phyloP scores from a whole-genome alignment of 1,139 yeast species.

The Saccharomycopsis hybrid region DNA sequence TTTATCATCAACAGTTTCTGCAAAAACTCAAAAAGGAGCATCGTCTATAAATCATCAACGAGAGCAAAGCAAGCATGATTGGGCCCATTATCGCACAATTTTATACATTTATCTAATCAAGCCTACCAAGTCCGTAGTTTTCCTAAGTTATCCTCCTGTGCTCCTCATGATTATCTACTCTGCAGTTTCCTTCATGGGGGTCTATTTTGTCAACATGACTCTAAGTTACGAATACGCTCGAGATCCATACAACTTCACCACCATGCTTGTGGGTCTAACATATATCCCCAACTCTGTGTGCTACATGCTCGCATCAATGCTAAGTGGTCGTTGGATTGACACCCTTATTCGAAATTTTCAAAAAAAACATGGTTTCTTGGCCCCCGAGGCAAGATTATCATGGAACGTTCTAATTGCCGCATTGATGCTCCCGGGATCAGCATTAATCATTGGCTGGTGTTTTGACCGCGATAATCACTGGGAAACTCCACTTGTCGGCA shows the following conservation, averaged over 20 bases:
- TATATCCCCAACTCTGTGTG: constrained; percentile 82
- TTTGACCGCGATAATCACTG: constrained; percentile 50
- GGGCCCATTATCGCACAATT: constrained; percentile 24
- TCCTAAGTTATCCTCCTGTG: constrained; percentile 69
- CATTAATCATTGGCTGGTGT: constrained; percentile 80
- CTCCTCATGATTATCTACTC: constrained; percentile 57
- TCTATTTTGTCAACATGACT: constrained; percentile 72
- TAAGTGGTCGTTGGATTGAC: constrained; percentile 82
- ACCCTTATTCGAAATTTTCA: constrained; percentile 48
- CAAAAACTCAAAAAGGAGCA: constrained; percentile 7
- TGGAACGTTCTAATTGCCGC: constrained; percentile 69
- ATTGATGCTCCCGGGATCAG: constrained; percentile 52
- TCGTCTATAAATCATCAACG: constrained; percentile 14
- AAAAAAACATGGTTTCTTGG: constrained; percentile 54
- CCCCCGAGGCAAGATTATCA: constrained; percentile 76
- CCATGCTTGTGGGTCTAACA: constrained; percentile 64
- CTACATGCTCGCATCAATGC: constrained; percentile 62
- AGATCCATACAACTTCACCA: constrained; percentile 62
- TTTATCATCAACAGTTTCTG: no score
- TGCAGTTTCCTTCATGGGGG: constrained; percentile 58
- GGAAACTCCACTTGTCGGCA: constrained; percentile 73
- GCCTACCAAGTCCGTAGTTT: constrained; percentile 45
- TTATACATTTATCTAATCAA: constrained; percentile 38
- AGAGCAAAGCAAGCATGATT: constrained; percentile 15
- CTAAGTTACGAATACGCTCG: constrained; percentile 56